phyloP scores from a whole-genome alignment of 2,329 filamentous ascomycete genomes.

The Monilinia fructigena region DNA sequence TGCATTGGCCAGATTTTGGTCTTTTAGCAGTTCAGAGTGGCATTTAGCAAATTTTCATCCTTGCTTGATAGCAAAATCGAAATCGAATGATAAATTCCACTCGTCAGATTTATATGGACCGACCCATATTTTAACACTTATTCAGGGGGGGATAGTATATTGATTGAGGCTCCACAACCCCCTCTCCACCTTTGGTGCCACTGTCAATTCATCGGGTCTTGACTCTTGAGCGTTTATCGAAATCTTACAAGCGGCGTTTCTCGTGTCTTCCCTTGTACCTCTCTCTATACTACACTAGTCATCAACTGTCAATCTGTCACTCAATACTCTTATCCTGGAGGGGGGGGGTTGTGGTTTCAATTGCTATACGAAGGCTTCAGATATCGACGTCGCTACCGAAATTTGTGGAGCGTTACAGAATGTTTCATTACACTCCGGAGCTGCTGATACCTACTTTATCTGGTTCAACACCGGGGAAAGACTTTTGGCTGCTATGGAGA shows the following conservation, averaged over 20 bases:
- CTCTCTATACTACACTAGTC: constrained; percentile 1
- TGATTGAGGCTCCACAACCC: constrained; percentile 22
- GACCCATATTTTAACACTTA: too few species aligned
- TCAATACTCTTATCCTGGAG: constrained; percentile 5
- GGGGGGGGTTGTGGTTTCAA: constrained; percentile 1
- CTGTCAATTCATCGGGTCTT: constrained; percentile 12
- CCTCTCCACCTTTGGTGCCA: neutral
- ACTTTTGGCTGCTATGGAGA: constrained; percentile 1
- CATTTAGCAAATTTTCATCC: too few species aligned
- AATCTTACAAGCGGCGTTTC: constrained; percentile 9
- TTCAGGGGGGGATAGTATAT: neutral
- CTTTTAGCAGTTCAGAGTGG: too few species aligned
- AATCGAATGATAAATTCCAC: too few species aligned
- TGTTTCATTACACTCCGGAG: constrained; percentile 24
- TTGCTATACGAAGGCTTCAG: constrained; percentile 10
- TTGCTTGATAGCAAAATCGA: too few species aligned
- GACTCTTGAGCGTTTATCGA: constrained; percentile 7
- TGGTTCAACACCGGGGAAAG: constrained; percentile 22
- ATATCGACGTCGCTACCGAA: constrained; percentile 6
- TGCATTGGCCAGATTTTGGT: too few species aligned
- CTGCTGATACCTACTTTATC: constrained; percentile 24
- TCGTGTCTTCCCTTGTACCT: neutral
- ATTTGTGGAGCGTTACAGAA: constrained; percentile 16
- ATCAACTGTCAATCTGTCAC: constrained; percentile 18
- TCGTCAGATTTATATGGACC: too few species aligned